Conservation (phyloP, 371 early-diverging fungal species). For the Fennellomyces sp. region DNA sequence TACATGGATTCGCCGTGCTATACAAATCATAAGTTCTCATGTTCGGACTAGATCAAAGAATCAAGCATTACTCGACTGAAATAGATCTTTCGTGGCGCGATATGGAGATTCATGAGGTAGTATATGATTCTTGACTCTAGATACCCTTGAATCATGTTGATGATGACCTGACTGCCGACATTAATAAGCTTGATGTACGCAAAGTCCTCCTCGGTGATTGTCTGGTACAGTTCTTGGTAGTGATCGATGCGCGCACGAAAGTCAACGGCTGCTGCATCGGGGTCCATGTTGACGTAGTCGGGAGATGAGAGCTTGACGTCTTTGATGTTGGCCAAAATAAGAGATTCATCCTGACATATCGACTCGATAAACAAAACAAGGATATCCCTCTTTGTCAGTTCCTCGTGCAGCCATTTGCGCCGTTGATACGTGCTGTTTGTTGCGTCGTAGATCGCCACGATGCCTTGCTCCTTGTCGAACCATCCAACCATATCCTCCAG, state of each 20-base stretch:
- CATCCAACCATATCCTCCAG: constrained; percentile 91
- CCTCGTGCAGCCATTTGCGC: constrained; percentile 71
- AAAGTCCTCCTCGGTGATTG: constrained; percentile 74
- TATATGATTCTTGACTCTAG: constrained; percentile 94
- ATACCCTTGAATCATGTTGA: constrained; percentile 92
- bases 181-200: constrained; percentile 94
- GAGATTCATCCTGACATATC: constrained; percentile 87
- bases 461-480: constrained; percentile 79
- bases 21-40: not conserved
- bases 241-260: constrained; percentile 87
- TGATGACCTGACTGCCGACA: constrained; percentile 88
- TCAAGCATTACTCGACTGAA: constrained; percentile 65
- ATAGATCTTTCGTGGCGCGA: constrained; percentile 90
- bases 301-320: constrained; percentile 95
- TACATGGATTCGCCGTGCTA: constrained; percentile 93
- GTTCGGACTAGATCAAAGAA: not conserved
- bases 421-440: constrained; percentile 93
- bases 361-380: constrained; percentile 96
- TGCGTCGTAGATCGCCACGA: constrained; percentile 95
- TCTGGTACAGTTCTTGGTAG: constrained; percentile 90
- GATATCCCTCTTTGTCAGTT: constrained; percentile 69
- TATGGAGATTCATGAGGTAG: constrained; percentile 98
- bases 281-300: constrained; percentile 81
- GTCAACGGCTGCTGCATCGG: constrained; percentile 70
- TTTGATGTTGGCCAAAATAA: constrained; percentile 89